Conservation (phyloP, 805 yeast genomes). For the Metschnikowia cerradonensis region DNA sequence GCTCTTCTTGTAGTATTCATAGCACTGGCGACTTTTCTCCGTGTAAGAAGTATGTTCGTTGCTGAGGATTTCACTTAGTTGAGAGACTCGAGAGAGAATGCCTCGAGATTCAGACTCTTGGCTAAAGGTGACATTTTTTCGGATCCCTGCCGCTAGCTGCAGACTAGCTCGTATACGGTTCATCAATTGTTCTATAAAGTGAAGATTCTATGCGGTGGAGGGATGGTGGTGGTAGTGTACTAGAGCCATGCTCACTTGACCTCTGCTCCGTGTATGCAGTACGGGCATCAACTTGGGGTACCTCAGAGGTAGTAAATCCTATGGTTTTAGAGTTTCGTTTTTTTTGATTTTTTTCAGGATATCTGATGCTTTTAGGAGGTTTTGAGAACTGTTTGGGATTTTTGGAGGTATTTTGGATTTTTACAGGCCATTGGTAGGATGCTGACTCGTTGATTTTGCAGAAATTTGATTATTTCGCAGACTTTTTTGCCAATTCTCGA, state of each 20-base stretch:
- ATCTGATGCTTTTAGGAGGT: too few species aligned
- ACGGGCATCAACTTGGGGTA: too few species aligned
- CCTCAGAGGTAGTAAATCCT: too few species aligned
- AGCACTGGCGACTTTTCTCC: conserved; percentile 3
- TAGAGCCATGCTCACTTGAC: not conserved
- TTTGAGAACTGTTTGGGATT: too few species aligned
- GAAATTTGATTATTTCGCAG: too few species aligned
- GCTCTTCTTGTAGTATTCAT: not conserved
- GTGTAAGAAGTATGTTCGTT: not conserved
- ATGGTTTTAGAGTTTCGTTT: too few species aligned
- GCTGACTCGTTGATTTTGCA: too few species aligned
- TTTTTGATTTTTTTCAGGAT: too few species aligned
- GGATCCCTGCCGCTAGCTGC: not conserved
- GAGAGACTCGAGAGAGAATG: not conserved
- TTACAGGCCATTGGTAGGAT: too few species aligned
- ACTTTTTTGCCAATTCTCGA: too few species aligned
- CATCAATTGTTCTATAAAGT: not conserved
- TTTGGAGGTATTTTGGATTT: too few species aligned
- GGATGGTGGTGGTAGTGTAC: not conserved
- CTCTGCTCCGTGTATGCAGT: not conserved
- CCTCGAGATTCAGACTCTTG: not conserved
- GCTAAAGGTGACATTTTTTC: not conserved
- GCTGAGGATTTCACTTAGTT: conserved; percentile 2
- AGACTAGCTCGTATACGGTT: not conserved
- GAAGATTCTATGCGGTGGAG: not conserved